phyloP scores from a whole-genome alignment of 2,329 filamentous ascomycete species.

The Cercospora berteroae region DNA sequence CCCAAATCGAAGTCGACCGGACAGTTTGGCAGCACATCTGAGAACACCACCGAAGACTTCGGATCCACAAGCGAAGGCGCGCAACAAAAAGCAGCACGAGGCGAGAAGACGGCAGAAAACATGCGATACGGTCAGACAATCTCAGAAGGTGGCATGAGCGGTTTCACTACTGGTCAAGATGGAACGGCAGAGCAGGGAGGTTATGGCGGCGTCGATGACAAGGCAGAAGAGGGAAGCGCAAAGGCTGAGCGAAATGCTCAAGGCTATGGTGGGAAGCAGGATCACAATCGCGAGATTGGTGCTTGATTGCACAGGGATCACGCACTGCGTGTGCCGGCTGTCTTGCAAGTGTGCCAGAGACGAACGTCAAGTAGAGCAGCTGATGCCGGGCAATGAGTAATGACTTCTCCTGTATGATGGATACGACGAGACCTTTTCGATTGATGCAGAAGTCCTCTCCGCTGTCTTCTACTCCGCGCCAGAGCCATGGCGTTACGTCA shows the following conservation, averaged over 20 bases:
- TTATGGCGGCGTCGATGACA: conserved; percentile 32
- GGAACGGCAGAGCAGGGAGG: conserved; percentile 41
- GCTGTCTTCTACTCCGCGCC: not conserved
- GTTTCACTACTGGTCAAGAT: conserved; percentile 47
- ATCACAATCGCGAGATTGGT: conserved; percentile 26
- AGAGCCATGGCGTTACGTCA: not conserved
- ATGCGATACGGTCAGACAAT: conserved; percentile 57
- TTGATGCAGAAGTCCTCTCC: not conserved
- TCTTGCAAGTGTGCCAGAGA: not conserved
- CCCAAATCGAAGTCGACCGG: conserved; percentile 56
- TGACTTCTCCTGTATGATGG: not conserved
- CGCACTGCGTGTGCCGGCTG: not conserved
- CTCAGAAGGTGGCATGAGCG: conserved; percentile 56
- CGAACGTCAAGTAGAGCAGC: not conserved
- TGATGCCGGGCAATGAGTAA: not conserved
- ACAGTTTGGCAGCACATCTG: conserved; percentile 48
- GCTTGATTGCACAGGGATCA: not conserved
- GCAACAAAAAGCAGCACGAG: conserved; percentile 39
- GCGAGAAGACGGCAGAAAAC: conserved; percentile 52
- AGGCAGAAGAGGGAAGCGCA: conserved; percentile 36
- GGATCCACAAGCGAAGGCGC: conserved; percentile 32
- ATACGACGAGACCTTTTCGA: not conserved
- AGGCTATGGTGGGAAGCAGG: conserved; percentile 41
- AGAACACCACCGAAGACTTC: conserved; percentile 37
- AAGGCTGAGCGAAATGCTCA: conserved; percentile 40